Evolutionary conservation across 345 rosid genomes (phyloP).

Genomic region (Salix brachista): DNA sequence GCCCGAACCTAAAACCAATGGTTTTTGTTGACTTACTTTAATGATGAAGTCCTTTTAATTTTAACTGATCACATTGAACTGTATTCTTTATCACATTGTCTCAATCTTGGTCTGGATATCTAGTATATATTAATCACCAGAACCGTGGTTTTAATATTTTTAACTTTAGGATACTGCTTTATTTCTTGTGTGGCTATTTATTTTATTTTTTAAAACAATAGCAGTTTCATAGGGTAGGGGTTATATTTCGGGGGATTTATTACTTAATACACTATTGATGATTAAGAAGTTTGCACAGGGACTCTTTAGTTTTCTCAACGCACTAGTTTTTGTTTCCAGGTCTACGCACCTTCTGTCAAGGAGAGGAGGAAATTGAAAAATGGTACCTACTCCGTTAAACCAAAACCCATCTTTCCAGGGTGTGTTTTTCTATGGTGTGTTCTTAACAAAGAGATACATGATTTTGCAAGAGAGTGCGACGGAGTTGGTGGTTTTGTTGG

Average conservation of each 20-base stretch:
- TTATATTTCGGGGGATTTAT: background rate
- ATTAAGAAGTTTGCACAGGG: background rate
- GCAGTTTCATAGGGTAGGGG: background rate
- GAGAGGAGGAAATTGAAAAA: slow-evolving; percentile 65
- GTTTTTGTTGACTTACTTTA: too few species aligned
- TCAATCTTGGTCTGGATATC: background rate
- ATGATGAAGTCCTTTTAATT: too few species aligned
- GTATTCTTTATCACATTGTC: background rate
- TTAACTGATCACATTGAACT: background rate
- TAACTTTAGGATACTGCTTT: background rate
- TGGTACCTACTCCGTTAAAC: slow-evolving; percentile 57
- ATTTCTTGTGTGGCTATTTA: background rate
- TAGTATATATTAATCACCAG: background rate
- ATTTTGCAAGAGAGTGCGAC: slow-evolving; percentile 56
- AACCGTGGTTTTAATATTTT: background rate
- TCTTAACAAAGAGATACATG: slow-evolving; percentile 81
- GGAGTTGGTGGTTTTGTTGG: slow-evolving; percentile 87
- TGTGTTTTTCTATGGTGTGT: slow-evolving; percentile 71
- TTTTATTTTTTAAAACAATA: background rate
- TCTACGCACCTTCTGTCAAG: slow-evolving; percentile 69
- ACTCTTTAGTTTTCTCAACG: background rate
- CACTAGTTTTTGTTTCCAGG: slow-evolving; percentile 38
- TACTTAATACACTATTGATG: background rate
- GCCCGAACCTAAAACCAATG: too few species aligned
- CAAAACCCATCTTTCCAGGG: slow-evolving; percentile 67